Evolutionary conservation across 306 rosid species (phyloP), one percentile per base, ranked within the genome.

Genomic region (Cyclanthera cordifolia): DNA sequence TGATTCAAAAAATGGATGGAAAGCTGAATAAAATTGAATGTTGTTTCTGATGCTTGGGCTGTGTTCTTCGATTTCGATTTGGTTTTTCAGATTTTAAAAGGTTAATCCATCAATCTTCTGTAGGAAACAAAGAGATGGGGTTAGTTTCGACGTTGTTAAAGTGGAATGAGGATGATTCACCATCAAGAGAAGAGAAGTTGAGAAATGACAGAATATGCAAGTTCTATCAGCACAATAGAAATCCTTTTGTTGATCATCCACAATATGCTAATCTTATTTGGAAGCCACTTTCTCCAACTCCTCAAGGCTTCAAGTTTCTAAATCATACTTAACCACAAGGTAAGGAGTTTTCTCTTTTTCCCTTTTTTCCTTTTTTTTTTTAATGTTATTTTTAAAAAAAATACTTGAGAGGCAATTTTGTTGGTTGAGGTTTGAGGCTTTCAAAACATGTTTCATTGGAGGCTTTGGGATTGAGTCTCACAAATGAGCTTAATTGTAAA

Each of bases 181-280:
- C 95, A 66, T 88, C 95, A 5, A 85, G 87, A 80, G 89, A 82
- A 28, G 91, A 88, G 81, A 84, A 79, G 73, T 51, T 85, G 74
- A 82, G 95, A 77, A 84, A 85, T 80, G 91, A 86, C 34, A 86
- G 95, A 78, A 80, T 84, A 63, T 88, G 91, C 87, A 82, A 82
- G 81, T 9, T 77, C 43, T 88, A 85, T 79, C 91, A 88, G 76
- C 89, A 86, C 59, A 88, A 88, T 73, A 78, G 89, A 56, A 85
- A 85, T 77, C 91, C 91, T 28, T 88, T 85, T 82, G 84, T 88
- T 37, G 95, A 85, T 72, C 82, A 88, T 76, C 89, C 87, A 0
- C 89, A 80, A 60, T 85, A 80, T 68, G 95, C 83, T 52, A 69
- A 73, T 74, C 81, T 75, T 52, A 77, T 88, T 70, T 83, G 95